phyloP scores from a whole-genome alignment of 1,284 basidiomycete species.

The Austropuccinia psidii region DNA sequence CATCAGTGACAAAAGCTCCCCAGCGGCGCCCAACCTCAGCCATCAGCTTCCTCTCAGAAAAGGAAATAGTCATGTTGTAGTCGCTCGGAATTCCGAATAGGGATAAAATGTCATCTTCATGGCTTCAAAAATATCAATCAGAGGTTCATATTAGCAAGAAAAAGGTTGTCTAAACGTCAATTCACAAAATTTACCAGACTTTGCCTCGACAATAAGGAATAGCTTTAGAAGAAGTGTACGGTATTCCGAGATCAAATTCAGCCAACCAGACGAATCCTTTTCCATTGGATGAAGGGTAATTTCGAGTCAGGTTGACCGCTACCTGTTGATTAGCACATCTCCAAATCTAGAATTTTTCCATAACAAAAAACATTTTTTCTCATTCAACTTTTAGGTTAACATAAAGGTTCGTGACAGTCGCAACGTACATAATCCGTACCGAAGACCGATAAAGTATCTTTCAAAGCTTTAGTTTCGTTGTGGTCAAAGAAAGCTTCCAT shows the following conservation, averaged over 20 bases:
- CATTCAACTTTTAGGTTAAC: background rate
- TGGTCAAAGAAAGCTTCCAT: too few relatives aligned
- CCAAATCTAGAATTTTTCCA: slow-evolving; percentile 8
- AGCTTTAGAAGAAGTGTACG: slow-evolving; percentile 1
- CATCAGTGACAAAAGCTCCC: slow-evolving; percentile 58
- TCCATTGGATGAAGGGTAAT: background rate
- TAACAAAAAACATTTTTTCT: background rate
- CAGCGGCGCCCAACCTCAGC: slow-evolving; percentile 62
- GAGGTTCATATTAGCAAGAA: background rate
- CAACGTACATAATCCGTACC: slow-evolving; percentile 31
- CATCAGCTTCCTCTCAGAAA: slow-evolving; percentile 56
- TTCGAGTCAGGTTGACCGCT: slow-evolving; percentile 23
- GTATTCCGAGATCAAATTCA: slow-evolving; percentile 16
- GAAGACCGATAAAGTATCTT: slow-evolving; percentile 41
- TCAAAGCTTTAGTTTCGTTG: slow-evolving; percentile 31
- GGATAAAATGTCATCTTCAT: slow-evolving; percentile 34
- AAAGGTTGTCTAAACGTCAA: background rate
- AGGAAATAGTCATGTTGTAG: slow-evolving; percentile 49
- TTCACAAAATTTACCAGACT: slow-evolving; percentile 15
- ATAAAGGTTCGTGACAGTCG: background rate
- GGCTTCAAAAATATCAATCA: background rate
- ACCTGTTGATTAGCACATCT: slow-evolving; percentile 29
- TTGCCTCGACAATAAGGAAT: slow-evolving; percentile 3
- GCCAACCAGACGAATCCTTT: slow-evolving; percentile 17
- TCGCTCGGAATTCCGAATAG: slow-evolving; percentile 60